These are phyloP conservation scores for Cymodocea nodosa DNA, from an alignment of 116 monocot species.

Conservation along the genomic window DNA sequence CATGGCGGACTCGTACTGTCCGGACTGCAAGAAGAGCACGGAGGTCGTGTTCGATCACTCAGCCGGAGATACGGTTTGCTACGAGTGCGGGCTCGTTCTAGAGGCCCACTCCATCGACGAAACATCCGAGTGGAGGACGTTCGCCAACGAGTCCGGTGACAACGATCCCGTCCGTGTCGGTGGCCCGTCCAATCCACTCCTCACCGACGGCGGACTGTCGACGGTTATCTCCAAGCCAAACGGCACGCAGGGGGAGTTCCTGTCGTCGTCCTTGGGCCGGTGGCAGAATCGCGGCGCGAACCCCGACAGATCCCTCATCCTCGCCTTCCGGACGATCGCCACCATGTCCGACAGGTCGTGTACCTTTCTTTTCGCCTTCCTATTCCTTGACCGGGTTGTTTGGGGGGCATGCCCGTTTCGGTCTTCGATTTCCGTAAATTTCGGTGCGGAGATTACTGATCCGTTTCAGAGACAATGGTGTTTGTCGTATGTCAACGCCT, in stretches of 20 bases:
- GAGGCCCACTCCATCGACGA: constrained; percentile 60
- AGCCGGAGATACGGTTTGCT: constrained; percentile 57
- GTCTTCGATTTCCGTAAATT: not conserved
- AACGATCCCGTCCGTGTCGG: constrained; percentile 66
- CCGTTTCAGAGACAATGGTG: too few relatives aligned
- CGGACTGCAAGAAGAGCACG: constrained; percentile 45
- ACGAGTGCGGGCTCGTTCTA: constrained; percentile 51
- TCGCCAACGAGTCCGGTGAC: constrained; percentile 51
- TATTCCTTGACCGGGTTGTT: not conserved
- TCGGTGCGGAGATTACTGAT: too few relatives aligned
- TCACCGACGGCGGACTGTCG: constrained; percentile 35
- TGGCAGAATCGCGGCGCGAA: constrained; percentile 57
- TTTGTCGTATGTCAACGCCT: too few relatives aligned
- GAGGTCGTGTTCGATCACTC: constrained; percentile 54
- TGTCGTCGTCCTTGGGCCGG: constrained; percentile 44
- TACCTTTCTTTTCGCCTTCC: not conserved
- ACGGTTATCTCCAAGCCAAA: constrained; percentile 51
- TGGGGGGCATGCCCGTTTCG: not conserved
- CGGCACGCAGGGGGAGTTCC: constrained; percentile 34
- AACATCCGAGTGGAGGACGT: constrained; percentile 61
- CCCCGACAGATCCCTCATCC: constrained; percentile 37
- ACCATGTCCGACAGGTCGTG: constrained; percentile 50
- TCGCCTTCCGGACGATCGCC: constrained; percentile 46
- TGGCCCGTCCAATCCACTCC: constrained; percentile 41
- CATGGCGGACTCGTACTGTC: constrained; percentile 34